Percentiles rank a stretch among this genome's conserved stretches.
Conservation (phyloP, 352 stramenopile species). For the Pythium phragmiticola region DNA sequence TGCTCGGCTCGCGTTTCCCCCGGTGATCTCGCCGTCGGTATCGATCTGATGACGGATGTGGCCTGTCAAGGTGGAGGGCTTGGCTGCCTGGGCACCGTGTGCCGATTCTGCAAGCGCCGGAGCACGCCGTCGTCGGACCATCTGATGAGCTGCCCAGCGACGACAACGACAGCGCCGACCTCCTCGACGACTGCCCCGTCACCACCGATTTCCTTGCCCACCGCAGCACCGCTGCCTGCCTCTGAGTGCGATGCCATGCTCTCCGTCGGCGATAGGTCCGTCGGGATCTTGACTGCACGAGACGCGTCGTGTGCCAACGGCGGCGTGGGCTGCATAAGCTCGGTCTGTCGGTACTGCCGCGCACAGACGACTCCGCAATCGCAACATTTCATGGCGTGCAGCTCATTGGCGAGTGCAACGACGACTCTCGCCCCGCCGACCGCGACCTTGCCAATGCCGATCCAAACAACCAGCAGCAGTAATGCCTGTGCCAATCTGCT, state of each 20-base stretch:
- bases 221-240: neutral
- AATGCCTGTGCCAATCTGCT: neutral
- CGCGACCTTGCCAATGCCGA: neutral
- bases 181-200: neutral
- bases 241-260: neutral
- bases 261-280: neutral
- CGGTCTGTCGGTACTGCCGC: constrained; percentile 11
- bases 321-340: constrained; percentile 10
- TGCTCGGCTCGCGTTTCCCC: neutral
- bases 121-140: constrained; percentile 20
- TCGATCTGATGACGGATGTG: constrained; percentile 6
- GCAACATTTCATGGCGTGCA: neutral
- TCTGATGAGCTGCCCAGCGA: constrained; percentile 8
- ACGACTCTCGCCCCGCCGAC: neutral
- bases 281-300: neutral
- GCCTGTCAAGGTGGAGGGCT: neutral
- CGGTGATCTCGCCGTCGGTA: constrained; percentile 4
- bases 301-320: constrained; percentile 11
- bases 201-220: neutral
- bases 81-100: constrained; percentile 20
- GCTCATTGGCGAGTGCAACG: neutral
- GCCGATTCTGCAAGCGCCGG: constrained; percentile 32
- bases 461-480: neutral
- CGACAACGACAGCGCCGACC: too few species aligned
- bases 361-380: neutral